These are phyloP conservation scores for Neolentinus lepideus DNA, from an alignment of 1,284 basidiomycete genomes.

Conservation along the genomic window DNA sequence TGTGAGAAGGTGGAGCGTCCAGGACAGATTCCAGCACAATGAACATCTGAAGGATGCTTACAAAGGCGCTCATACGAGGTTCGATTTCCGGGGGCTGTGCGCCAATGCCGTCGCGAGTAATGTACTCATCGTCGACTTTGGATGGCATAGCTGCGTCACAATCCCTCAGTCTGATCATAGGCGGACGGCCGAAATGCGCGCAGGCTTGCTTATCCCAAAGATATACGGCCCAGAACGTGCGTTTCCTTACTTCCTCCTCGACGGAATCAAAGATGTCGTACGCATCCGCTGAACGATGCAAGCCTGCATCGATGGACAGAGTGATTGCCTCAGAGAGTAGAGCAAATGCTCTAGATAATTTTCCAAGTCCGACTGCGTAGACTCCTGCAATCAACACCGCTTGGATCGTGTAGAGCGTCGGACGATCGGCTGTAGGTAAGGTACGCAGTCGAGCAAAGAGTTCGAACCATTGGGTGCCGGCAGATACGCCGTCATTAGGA, in stretches of 20 bases:
- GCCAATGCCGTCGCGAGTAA: slow-evolving; percentile 65
- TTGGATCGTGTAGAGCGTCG: slow-evolving; percentile 86
- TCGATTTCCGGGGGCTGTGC: slow-evolving; percentile 63
- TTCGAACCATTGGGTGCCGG: slow-evolving; percentile 88
- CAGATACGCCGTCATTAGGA: slow-evolving; percentile 72
- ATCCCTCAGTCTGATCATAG: slow-evolving; percentile 77
- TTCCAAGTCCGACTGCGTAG: slow-evolving; percentile 82
- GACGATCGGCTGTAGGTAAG: slow-evolving; percentile 79
- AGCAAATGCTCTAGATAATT: slow-evolving; percentile 80
- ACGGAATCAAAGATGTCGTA: slow-evolving; percentile 85
- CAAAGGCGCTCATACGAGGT: slow-evolving; percentile 75
- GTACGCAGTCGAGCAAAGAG: slow-evolving; percentile 79
- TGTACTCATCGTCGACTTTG: slow-evolving; percentile 83
- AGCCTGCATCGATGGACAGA: slow-evolving; percentile 77
- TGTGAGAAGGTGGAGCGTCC: slow-evolving; percentile 61
- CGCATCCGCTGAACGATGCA: slow-evolving; percentile 82
- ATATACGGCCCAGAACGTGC: slow-evolving; percentile 92
- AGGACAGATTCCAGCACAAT: slow-evolving; percentile 79
- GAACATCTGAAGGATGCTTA: slow-evolving; percentile 67
- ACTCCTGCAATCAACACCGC: slow-evolving; percentile 82
- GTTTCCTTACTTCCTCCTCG: slow-evolving; percentile 82
- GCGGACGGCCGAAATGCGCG: slow-evolving; percentile 82
- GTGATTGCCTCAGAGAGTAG: slow-evolving; percentile 81
- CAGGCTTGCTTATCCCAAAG: slow-evolving; percentile 87
- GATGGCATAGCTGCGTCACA: slow-evolving; percentile 82